Base-by-base conservation (phyloP, 2,329 filamentous ascomycete genomes). In the Metarhizium brunneum region DNA sequence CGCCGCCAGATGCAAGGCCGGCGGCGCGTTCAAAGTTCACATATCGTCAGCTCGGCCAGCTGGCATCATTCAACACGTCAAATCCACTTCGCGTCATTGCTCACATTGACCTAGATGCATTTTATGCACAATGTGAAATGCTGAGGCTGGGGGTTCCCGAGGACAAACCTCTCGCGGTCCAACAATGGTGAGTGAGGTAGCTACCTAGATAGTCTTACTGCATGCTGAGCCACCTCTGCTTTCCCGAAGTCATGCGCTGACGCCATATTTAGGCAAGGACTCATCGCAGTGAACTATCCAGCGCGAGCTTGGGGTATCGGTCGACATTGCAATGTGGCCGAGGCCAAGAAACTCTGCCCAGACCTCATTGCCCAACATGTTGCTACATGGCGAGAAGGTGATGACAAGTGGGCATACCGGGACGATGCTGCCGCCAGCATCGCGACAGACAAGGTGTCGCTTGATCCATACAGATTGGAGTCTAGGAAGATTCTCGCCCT, bases 71-170 rank as follows among this genome's bases (percentile, higher is more conserved):
- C 61, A 84, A 83, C 38, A 78, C 85, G 0, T 83, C 84, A 8
- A 90, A 84, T 52, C 92, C 92, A 1, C 78, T 99, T 40, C 85
- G 94, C 49, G 88, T 95, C 32, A 84, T 96, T 62, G 90, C 90
- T 6, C 92, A 96, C 69, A 84, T 97, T 60, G 94, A 99, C 66
- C 84, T 99, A 57, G 94, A 99, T 80, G 92, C 92, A 43, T 99
- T 99, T 72, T 99, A 99, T 69, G 88, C 88, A 3, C 94, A 99
- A 75, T 96, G 91, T 68, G 94, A 99, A 73, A 95, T 92, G 81
- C 85, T 96, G 10, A 84, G 94, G 7, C 78, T 97, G 48, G 85
- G 85, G 13, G 75, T 88, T 11, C 76, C 86, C 14, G 85, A 89
- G 58, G 82, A 90, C 56, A 81, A 85, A 61, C 94, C 94, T 10